Percentiles rank a stretch among this genome's conserved stretches.
Evolutionary conservation across 305 asterid species (phyloP).

Genomic region (Solanum aculeatissimum): DNA sequence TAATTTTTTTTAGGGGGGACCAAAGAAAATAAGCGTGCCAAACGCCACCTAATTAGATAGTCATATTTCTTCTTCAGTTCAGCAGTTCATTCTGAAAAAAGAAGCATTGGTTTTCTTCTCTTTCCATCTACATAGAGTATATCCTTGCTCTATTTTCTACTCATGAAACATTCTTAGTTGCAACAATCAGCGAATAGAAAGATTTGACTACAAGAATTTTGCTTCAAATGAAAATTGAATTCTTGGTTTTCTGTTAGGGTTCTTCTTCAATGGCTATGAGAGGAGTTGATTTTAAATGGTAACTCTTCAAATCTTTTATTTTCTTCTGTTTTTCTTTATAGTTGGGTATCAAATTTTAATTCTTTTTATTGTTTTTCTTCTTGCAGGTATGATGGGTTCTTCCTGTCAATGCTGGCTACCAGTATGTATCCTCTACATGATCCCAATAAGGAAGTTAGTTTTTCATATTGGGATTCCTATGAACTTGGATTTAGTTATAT

Average conservation of each 20-base stretch:
- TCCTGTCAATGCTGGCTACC: conserved; percentile 91
- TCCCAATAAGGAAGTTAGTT: not conserved
- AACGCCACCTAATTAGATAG: not conserved
- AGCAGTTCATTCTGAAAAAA: not conserved
- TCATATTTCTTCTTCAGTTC: not conserved
- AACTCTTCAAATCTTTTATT: not conserved
- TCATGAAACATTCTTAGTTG: not conserved
- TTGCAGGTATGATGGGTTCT: conserved; percentile 98
- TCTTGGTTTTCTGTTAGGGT: not conserved
- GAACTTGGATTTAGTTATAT: not conserved
- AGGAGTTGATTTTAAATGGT: conserved; percentile 95
- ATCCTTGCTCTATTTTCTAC: not conserved
- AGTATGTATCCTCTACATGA: conserved; percentile 72
- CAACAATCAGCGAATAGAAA: not conserved
- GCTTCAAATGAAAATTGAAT: not conserved
- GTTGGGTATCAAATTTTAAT: not conserved
- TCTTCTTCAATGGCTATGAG: conserved; percentile 56
- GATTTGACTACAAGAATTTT: not conserved
- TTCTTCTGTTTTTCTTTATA: not conserved
- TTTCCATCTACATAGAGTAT: not conserved
- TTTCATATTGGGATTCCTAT: not conserved
- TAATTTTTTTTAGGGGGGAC: not conserved
- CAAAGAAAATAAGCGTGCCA: not conserved
- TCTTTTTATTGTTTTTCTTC: conserved; percentile 5
- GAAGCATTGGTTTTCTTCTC: not conserved